Conservation (phyloP, 2,329 filamentous ascomycete genomes). For the Lithohypha guttulata region DNA sequence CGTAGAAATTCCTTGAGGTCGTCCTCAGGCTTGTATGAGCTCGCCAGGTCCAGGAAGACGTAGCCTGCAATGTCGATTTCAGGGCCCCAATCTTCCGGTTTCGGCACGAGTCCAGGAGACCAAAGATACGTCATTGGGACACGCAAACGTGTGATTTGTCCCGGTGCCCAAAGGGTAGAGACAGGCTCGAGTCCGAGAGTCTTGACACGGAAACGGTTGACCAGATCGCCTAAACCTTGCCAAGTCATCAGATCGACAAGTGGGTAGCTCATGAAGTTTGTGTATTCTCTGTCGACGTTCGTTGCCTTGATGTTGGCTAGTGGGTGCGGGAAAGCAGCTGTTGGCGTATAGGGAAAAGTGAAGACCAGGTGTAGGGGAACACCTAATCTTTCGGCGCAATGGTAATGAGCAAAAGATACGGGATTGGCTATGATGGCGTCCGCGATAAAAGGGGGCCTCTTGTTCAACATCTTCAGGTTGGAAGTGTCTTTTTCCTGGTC, state of each 20-base stretch:
- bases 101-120: conserved; percentile 40
- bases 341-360: conserved; percentile 60
- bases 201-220: conserved; percentile 62
- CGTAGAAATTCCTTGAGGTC: conserved; percentile 26
- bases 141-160: conserved; percentile 59
- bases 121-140: conserved; percentile 67
- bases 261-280: conserved; percentile 72
- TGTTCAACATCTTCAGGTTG: conserved; percentile 56
- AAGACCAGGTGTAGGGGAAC: conserved; percentile 29
- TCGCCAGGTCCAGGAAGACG: conserved; percentile 42
- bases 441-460: conserved; percentile 33
- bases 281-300: conserved; percentile 61
- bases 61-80: conserved; percentile 46
- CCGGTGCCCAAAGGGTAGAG: conserved; percentile 66
- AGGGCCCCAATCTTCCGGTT: conserved; percentile 44
- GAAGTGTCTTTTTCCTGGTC: conserved; percentile 54
- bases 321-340: conserved; percentile 61
- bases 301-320: conserved; percentile 63
- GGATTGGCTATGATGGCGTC: conserved; percentile 31
- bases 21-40: conserved; percentile 33
- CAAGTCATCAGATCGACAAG: conserved; percentile 62
- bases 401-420: conserved; percentile 29
- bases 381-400: conserved; percentile 28
- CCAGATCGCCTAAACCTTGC: conserved; percentile 55
- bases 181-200: conserved; percentile 63